A percentile compares a stretch with the other conserved stretches of the same genome.
These are phyloP conservation scores for Moniliophthora roreri DNA, from an alignment of 1,284 basidiomycete species.

Conservation along the genomic window DNA sequence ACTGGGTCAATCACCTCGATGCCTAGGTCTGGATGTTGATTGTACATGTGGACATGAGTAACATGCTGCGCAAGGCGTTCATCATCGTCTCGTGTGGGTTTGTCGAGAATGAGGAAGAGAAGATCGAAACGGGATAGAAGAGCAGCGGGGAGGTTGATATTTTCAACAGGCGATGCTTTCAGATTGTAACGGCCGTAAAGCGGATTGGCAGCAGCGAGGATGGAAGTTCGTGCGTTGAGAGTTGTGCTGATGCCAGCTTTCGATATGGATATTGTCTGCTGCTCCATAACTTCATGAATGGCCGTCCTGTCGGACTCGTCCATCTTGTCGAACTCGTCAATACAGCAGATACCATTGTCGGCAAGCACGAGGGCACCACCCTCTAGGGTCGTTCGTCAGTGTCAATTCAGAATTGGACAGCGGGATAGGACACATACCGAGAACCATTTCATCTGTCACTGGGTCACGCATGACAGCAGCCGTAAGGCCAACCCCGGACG, in stretches of 20 bases:
- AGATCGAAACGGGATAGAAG: constrained; percentile 96
- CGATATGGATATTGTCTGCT: constrained; percentile 99
- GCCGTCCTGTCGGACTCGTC: constrained; percentile 97
- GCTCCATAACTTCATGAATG: constrained; percentile 99
- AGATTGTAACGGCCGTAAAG: constrained; percentile 98
- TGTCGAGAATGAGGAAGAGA: constrained; percentile 96
- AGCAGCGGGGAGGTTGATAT: constrained; percentile 98
- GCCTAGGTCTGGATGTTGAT: constrained; percentile 82
- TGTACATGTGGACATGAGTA: constrained; percentile 98
- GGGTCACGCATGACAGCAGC: constrained; percentile 99
- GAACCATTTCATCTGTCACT: constrained; percentile 99
- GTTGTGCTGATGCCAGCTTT: constrained; percentile 99
- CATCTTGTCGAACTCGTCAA: constrained; percentile 99
- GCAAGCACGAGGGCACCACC: constrained; percentile 97
- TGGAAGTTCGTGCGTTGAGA: constrained; percentile 97
- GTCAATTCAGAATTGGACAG: constrained; percentile 7
- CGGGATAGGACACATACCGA: constrained; percentile 59
- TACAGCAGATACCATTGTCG: constrained; percentile 99
- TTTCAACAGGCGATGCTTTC: constrained; percentile 96
- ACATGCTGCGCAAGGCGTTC: constrained; percentile 97
- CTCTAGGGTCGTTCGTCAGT: constrained; percentile 56
- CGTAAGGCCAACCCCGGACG: constrained; percentile 96
- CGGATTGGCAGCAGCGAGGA: constrained; percentile 97
- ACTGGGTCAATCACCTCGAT: constrained; percentile 83
- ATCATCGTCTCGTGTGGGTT: constrained; percentile 92